Percentiles rank a stretch among this genome's conserved stretches.
These are phyloP conservation scores for Pistacia atlantica DNA, from an alignment of 345 rosid species.

Conservation along the genomic window DNA sequence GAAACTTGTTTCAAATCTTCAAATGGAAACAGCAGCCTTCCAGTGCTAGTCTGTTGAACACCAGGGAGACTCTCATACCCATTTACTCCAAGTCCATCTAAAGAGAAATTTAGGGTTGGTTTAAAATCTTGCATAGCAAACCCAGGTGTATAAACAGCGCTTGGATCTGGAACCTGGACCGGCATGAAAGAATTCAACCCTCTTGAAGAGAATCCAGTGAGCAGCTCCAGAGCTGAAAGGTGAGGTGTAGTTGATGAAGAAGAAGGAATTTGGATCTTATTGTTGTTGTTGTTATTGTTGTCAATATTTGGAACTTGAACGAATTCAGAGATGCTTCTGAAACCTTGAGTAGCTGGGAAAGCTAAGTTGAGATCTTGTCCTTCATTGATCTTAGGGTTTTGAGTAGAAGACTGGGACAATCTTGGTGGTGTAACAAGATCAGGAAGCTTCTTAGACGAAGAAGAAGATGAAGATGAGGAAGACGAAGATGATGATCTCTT, in stretches of 20 bases:
- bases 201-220: constrained; percentile 61
- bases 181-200: constrained; percentile 72
- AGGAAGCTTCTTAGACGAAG: constrained; percentile 62
- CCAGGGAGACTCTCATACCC: constrained; percentile 52
- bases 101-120: constrained; percentile 72
- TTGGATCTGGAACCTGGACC: constrained; percentile 64
- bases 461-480: constrained; percentile 23
- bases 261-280: constrained; percentile 38
- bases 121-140: constrained; percentile 80
- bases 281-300: constrained; percentile 30
- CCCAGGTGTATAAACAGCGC: constrained; percentile 48
- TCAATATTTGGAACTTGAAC: constrained; percentile 49
- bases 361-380: constrained; percentile 85
- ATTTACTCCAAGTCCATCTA: constrained; percentile 65
- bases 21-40: constrained; percentile 85
- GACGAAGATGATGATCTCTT: constrained; percentile 67
- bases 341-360: constrained; percentile 52
- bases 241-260: constrained; percentile 37
- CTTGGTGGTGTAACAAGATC: constrained; percentile 53
- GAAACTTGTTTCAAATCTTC: constrained; percentile 90
- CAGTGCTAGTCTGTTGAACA: constrained; percentile 47
- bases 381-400: constrained; percentile 60
- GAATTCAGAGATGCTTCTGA: constrained; percentile 60
- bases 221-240: constrained; percentile 70
- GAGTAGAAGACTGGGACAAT: constrained; percentile 32